Evolutionary conservation across 2,329 filamentous ascomycete genomes (phyloP), one percentile per base, ranked within the genome.

Genomic region (Xylaria arbuscula): DNA sequence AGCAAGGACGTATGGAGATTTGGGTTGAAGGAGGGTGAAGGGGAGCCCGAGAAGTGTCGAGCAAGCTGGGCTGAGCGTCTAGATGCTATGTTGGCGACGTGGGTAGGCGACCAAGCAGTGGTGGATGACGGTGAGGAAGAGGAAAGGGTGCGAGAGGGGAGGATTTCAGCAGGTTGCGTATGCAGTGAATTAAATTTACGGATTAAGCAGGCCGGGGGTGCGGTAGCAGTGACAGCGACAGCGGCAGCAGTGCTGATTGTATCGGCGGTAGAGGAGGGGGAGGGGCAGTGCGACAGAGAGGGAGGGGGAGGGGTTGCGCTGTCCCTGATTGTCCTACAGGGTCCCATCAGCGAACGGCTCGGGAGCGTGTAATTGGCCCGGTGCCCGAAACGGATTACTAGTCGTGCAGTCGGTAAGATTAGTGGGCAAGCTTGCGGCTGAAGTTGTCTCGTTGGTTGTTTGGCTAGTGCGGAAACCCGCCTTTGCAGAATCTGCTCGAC

Each of bases 51-150:
- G 67, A 88, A 78, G 74, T 88, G 87, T 69, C 85, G 83, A 78
- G 86, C 86, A 73, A 89, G 83, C 78, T 87, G 86, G 55, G 83
- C 81, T 69, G 85, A 85, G 72, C 86, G 82, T 73, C 77, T 82
- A 72, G 81, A 81, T 77, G 86, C 81, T 81, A 85, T 85, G 78
- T 79, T 83, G 78, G 51, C 72, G 64, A 57, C 60, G 51, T 54
- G 59, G 51, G 60, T 34, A 57, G 56, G 50, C 56, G 57, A 58
- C 64, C 34, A 24, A 50, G 64, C 47, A 51, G 28, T 6, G 28
- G 13, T 36, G 32, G 62, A 50, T 13, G 56, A 47, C 42, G 64
- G 60, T 24, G 63, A 69, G 55, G 68, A 65, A 53, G 60, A 63
- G 42, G 58, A 59, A 55, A 54, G 53, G 58, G 66, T 57, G 15